Base-by-base conservation (phyloP, 768 basidiomycete species). In the Paxillus ammoniavirescens region DNA sequence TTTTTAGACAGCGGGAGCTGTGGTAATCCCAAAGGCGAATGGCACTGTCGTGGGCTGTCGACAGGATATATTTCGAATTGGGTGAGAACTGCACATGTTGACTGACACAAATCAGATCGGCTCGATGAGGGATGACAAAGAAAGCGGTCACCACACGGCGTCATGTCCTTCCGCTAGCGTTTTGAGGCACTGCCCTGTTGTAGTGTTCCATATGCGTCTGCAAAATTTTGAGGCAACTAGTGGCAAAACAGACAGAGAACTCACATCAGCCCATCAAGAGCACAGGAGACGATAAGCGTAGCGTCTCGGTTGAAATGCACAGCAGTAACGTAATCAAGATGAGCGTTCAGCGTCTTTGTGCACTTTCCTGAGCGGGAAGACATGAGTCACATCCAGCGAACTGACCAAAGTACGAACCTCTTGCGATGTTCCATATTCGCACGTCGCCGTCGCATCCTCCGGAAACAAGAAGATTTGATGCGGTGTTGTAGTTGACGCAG, bases 21-120 rank as follows among this genome's bases (percentile, higher is more conserved):
- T 95, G 91, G 68, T 93, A 96, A 64, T 97, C 92, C 94, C 96
- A 98, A 4, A 99, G 75, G 1, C 96, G 86, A 58, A 98, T 92
- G 0, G 89, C 87, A 53, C 87, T 92, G 65, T 98, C 94, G 64
- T 98, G 89, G 0, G 96, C 91, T 0, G 93, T 91, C 1, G 93
- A 93, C 48, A 99, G 80, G 49, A 99, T 89, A 71, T 93, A 95
- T 71, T 91, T 91, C 7, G 92, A 93, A 64, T 97, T 97, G 8
- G 96, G 96, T 0, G 95, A 95, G 73, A 99, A 98, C 62, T 88
- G 83, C 14, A 94, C 93, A 64, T 89, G 88, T 72, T 95, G 92
- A 56, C 92, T 92, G 63, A 43, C 17, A 33, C 28, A 38, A 41
- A 30, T 45, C 41, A 42, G 41, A 45, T 23, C 30, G 38, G 38